These are phyloP conservation scores for Didymella glomerata DNA, from an alignment of 2,329 filamentous ascomycete genomes.

Conservation along the genomic window DNA sequence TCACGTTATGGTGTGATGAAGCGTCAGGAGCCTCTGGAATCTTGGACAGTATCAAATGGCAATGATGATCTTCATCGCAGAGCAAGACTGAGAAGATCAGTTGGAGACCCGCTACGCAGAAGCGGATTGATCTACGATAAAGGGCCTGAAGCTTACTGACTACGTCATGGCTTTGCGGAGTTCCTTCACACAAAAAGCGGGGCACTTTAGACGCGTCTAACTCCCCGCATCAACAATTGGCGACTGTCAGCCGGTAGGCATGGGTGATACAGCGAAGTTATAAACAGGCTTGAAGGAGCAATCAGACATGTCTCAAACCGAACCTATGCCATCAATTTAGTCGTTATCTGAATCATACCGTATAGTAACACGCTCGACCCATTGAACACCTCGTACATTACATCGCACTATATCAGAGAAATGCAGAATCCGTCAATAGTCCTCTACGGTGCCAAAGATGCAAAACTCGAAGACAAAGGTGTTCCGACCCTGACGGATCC, in stretches of 20 bases:
- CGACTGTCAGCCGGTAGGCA: not conserved
- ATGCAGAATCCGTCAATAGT: constrained; percentile 55
- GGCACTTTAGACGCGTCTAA: constrained; percentile 30
- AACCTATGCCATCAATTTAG: not conserved
- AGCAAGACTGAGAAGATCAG: not conserved
- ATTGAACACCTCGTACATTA: not conserved
- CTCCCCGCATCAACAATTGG: constrained; percentile 14
- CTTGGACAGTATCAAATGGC: too few species aligned
- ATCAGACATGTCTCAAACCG: not conserved
- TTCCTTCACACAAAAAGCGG: constrained; percentile 52
- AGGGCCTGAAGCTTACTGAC: not conserved
- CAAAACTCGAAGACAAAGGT: constrained; percentile 51
- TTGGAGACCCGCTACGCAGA: not conserved
- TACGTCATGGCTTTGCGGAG: not conserved
- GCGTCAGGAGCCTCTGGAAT: too few species aligned
- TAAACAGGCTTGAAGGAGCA: not conserved
- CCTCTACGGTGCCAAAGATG: constrained; percentile 52
- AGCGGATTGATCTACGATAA: not conserved
- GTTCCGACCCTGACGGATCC: constrained; percentile 49
- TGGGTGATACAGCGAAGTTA: not conserved
- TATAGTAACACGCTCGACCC: not conserved
- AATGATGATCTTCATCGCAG: not conserved
- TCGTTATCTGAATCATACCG: not conserved
- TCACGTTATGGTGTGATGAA: too few species aligned
- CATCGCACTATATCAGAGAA: not conserved